Conservation (phyloP, 305 asterid genomes). For the Fraxinus xanthoxyloides region DNA sequence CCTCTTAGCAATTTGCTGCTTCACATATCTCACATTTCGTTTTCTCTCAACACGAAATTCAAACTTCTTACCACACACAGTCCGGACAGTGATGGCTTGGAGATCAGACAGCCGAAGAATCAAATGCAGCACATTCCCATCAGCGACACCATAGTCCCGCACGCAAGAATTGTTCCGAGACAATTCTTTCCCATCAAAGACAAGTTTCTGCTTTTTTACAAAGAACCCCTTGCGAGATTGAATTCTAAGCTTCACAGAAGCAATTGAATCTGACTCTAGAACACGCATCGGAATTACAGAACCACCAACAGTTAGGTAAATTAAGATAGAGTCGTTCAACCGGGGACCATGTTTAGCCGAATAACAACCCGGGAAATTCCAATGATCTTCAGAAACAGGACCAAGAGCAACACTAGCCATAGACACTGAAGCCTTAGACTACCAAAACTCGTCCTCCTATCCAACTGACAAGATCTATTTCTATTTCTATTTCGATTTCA, state of each 20-base stretch:
- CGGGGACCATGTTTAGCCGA: slow-evolving; percentile 35
- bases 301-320: slow-evolving; percentile 58
- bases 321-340: slow-evolving; percentile 59
- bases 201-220: slow-evolving; percentile 64
- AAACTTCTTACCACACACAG: slow-evolving; percentile 69
- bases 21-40: slow-evolving; percentile 65
- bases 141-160: slow-evolving; percentile 60
- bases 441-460: slow-evolving; percentile 28
- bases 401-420: slow-evolving; percentile 69
- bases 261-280: slow-evolving; percentile 69
- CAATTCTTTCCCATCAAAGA: slow-evolving; percentile 72
- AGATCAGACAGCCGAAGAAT: slow-evolving; percentile 67
- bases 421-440: slow-evolving; percentile 50
- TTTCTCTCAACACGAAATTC: slow-evolving; percentile 62
- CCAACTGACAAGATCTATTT: not conserved
- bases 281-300: slow-evolving; percentile 70
- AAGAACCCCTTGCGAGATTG: slow-evolving; percentile 61
- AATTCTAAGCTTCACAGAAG: slow-evolving; percentile 70
- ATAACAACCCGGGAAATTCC: slow-evolving; percentile 48
- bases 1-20: slow-evolving; percentile 58
- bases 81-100: slow-evolving; percentile 64
- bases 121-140: slow-evolving; percentile 66
- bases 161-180: slow-evolving; percentile 55
- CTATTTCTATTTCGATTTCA: not conserved
- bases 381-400: slow-evolving; percentile 57